Conservation (phyloP, 2,329 filamentous ascomycete genomes). For the Ophiostoma sp. region DNA sequence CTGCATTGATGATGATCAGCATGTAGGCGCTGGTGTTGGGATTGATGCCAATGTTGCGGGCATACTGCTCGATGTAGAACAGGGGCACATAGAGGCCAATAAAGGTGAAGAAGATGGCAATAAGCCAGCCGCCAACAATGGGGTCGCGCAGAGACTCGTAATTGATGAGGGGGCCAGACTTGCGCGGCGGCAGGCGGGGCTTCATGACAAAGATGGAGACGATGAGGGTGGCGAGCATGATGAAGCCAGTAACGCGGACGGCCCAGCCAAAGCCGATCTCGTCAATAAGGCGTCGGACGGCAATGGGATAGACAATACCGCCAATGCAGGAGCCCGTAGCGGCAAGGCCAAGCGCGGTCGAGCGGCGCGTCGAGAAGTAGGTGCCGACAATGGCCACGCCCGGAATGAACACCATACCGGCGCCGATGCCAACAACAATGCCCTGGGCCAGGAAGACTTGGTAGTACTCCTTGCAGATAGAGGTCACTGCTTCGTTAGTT, state of each 20-base stretch:
- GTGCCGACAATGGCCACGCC: constrained; percentile 52
- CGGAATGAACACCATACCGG: constrained; percentile 51
- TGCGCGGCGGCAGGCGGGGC: constrained; percentile 24
- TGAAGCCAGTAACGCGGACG: constrained; percentile 26
- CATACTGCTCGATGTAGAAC: constrained; percentile 24
- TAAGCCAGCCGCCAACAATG: constrained; percentile 20
- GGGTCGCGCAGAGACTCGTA: constrained; percentile 22
- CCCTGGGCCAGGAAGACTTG: constrained; percentile 51
- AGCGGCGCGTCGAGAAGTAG: constrained; percentile 36
- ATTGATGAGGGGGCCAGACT: constrained; percentile 25
- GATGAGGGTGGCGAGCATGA: constrained; percentile 24
- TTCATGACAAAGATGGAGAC: constrained; percentile 22
- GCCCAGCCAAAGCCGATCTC: constrained; percentile 30
- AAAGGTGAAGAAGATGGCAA: constrained; percentile 23
- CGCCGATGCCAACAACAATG: constrained; percentile 52
- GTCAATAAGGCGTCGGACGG: constrained; percentile 33
- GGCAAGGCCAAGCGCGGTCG: constrained; percentile 20
- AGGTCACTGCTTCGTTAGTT: constrained; percentile 30
- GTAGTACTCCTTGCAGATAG: constrained; percentile 40
- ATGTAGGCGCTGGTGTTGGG: constrained; percentile 21
- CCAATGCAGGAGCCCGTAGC: constrained; percentile 31
- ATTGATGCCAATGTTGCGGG: constrained; percentile 14
- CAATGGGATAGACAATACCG: constrained; percentile 29
- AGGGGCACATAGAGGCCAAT: constrained; percentile 23
- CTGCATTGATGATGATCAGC: constrained; percentile 24